Evolutionary conservation across 2,329 filamentous ascomycete species (phyloP), one percentile per base, ranked within the genome.

Genomic region (Orbilia blumenaviensis): DNA sequence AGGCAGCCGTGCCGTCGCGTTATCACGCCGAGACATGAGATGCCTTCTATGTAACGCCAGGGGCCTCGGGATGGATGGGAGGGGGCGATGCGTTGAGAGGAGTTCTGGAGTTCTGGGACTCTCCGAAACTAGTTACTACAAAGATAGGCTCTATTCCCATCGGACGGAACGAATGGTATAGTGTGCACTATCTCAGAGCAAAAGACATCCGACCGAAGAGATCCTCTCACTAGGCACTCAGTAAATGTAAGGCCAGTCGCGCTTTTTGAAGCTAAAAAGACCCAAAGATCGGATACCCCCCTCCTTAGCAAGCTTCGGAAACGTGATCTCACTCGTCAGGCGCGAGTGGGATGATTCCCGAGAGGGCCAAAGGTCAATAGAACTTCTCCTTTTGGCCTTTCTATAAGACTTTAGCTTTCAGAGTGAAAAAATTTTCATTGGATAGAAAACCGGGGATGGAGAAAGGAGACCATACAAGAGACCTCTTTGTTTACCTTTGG

Each of bases 321-420:
- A 76, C 72, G 72, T 76, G 72, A 76, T 76, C 64, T 66, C 72
- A 69, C 72, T 69, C 64, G 64, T 69, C 72, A 76, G 72, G 72
- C 72, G 72, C 72, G 64, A 76, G 72, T 76, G 72, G 72, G 58
- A 76, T 76, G 72, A 69, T 66, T 76, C 62, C 72, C 72, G 64
- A 69, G 54, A 62, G 69, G 69, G 10, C 50, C 42, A 60, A 16
- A 18, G 60, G 41, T 62, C 63, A 63, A 58, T 74, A 61, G 66
- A 68, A 62, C 41, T 76, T 64, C 64, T 75, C 64, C 29, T 76
- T 76, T 63, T 52, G 50, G 72, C 63, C 21, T 48, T 66, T 76
- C 64, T 54, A 76, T 69, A 58, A 76, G 58, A 64, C 48, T 60
- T 76, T 76, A 76, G 72, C 64, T 69, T 76, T 64, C 32, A 29